Base-by-base conservation (phyloP, 352 stramenopile genomes). In the Phytophthora litchii region DNA sequence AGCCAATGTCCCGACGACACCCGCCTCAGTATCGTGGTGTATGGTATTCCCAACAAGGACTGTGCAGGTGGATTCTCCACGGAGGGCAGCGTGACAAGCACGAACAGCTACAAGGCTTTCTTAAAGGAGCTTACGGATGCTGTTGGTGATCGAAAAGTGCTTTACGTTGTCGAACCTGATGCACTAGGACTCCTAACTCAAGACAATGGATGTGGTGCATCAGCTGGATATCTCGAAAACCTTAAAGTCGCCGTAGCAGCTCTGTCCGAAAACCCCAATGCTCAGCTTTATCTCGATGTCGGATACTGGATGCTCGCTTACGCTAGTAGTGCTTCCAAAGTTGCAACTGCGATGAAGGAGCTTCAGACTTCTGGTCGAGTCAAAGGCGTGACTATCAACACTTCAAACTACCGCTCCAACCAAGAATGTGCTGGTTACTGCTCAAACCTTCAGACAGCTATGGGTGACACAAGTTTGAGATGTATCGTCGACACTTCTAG, bases 1-100 rank as follows among this genome's bases (percentile, higher is more conserved):
- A 58, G 17, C 21, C 38, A 67, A 41, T 88, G 78, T 20, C 19
- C 53, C 7, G 55, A 65, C 1, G 61, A 67, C 16, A 74, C 64
- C 36, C 76, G 77, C 3, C 59, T 88, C n/a, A 86, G 55, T 32
- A 62, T 89, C 23, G 76, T 89, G 14, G 67, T 92, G 34, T 92
- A 92, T 55, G 82, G 82, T 3, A 68, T 92, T 16, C 80, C 82
- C 11, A 83, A 89, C 64, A 92, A 92, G 49, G 82, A 92, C 64
- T 92, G 82, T 41, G 59, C 72, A 0, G 75, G 69, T 5, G 68
- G 68, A 12, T 79, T 75, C 47, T 90, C 78, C 41, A 47, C 64
- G 5, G 38, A n/a, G 3, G 51, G 66, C 10, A 75, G 65, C 21
- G 71, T 74, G 59, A 79, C 60, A 16, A 76, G 66, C 50, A 59